A percentile compares a stretch with the other conserved stretches of the same genome.
Conservation (phyloP, 2,329 filamentous ascomycete species). For the Exophiala alcalophila region DNA sequence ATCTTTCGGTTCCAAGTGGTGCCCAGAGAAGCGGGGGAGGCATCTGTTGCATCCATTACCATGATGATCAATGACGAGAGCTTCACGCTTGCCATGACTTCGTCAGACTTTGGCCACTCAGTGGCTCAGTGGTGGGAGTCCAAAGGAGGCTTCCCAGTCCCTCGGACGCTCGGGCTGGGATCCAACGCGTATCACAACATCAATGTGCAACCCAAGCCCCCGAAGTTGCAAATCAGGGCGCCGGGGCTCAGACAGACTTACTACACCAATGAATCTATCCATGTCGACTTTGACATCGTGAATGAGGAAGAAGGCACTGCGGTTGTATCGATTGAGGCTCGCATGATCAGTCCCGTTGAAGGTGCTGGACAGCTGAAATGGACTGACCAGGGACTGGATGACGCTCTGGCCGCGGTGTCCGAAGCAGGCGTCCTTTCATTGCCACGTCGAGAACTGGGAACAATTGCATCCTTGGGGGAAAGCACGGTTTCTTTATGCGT, state of each 20-base stretch:
- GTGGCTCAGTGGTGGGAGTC: constrained; percentile 45
- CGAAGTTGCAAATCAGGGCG: constrained; percentile 77
- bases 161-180: constrained; percentile 44
- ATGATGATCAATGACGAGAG: constrained; percentile 61
- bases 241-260: constrained; percentile 65
- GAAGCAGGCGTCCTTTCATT: constrained; percentile 10
- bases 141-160: constrained; percentile 36
- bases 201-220: constrained; percentile 79
- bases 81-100: constrained; percentile 66
- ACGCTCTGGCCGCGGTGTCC: constrained; percentile 27
- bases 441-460: constrained; percentile 16
- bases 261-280: constrained; percentile 78
- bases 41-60: constrained; percentile 61
- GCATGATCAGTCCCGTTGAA: constrained; percentile 59
- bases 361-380: constrained; percentile 47
- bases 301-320: constrained; percentile 84
- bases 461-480: constrained; percentile 35
- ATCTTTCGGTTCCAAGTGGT: constrained; percentile 70
- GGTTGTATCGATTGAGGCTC: constrained; percentile 66
- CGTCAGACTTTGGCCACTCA: constrained; percentile 43
- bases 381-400: constrained; percentile 39
- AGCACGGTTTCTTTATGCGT: constrained; percentile 43
- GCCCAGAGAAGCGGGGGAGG: constrained; percentile 78
- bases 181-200: constrained; percentile 54
- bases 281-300: constrained; percentile 64